A percentile compares a stretch with the other conserved stretches of the same genome.
These are phyloP conservation scores for Fusarium phyllophilum DNA, from an alignment of 2,329 filamentous ascomycete genomes.

Conservation along the genomic window DNA sequence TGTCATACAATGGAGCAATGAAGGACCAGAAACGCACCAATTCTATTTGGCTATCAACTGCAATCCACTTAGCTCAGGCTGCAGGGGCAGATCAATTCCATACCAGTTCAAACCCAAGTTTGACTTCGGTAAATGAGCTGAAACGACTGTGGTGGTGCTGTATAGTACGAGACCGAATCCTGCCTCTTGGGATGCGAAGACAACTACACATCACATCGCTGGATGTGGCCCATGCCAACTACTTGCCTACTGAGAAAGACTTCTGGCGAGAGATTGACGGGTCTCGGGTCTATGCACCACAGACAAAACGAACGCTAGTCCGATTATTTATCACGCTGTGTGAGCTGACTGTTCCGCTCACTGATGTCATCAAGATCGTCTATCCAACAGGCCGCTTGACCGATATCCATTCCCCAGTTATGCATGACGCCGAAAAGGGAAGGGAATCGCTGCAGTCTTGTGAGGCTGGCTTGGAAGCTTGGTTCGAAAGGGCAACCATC, in stretches of 20 bases:
- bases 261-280: conserved; percentile 10
- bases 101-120: background rate
- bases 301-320: conserved; percentile 13
- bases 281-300: conserved; percentile 9
- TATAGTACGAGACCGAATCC: conserved; percentile 27
- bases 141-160: conserved; percentile 35
- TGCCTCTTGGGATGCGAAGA: conserved; percentile 19
- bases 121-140: background rate
- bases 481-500: background rate
- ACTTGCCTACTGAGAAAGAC: conserved; percentile 7
- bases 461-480: background rate
- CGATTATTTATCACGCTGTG: conserved; percentile 21
- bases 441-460: background rate
- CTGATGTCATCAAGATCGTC: conserved; percentile 23
- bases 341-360: conserved; percentile 20
- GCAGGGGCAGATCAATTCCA: conserved; percentile 19
- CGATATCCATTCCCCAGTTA: background rate
- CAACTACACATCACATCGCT: conserved; percentile 18
- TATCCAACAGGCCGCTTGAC: conserved; percentile 8
- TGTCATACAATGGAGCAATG: conserved; percentile 25
- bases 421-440: background rate
- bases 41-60: conserved; percentile 25
- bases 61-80: conserved; percentile 21
- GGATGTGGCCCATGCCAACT: background rate
- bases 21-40: conserved; percentile 15